These are phyloP conservation scores for Nicotiana rustica DNA, from an alignment of 305 asterid genomes.

Conservation along the genomic window DNA sequence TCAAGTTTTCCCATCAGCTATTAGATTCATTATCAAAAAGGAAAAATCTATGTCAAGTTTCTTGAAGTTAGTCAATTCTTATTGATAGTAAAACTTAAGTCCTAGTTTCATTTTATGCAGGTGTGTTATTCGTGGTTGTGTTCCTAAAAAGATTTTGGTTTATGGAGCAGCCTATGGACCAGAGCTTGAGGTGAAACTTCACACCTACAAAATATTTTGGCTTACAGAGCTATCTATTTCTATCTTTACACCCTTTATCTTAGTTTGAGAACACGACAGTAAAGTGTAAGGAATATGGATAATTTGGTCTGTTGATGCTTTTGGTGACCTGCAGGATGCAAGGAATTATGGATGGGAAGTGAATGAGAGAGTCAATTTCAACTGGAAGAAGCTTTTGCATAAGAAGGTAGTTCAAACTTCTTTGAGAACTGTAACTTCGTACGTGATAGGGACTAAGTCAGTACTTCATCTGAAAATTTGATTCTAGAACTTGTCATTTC, in stretches of 20 bases:
- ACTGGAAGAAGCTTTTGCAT: slow-evolving; percentile 95
- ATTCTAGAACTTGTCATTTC: neutral
- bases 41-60: neutral
- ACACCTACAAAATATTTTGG: neutral
- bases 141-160: slow-evolving; percentile 97
- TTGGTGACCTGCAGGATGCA: slow-evolving; percentile 73
- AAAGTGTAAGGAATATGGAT: neutral
- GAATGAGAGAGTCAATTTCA: slow-evolving; percentile 76
- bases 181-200: slow-evolving; percentile 83
- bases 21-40: neutral
- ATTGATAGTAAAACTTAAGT: neutral
- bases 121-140: slow-evolving; percentile 99
- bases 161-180: slow-evolving; percentile 97
- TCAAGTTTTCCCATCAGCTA: neutral
- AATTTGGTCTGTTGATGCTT: slow-evolving; percentile 15
- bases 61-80: neutral
- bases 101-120: slow-evolving; percentile 47
- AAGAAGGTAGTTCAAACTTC: slow-evolving; percentile 71
- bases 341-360: slow-evolving; percentile 97
- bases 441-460: neutral
- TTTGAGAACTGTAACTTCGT: slow-evolving; percentile 1
- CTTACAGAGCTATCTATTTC: neutral
- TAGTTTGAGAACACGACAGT: neutral
- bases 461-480: slow-evolving; percentile 1
- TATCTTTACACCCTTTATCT: neutral